Base-by-base conservation (phyloP, 75 land plant genomes). In the Pinus albicaulis region DNA sequence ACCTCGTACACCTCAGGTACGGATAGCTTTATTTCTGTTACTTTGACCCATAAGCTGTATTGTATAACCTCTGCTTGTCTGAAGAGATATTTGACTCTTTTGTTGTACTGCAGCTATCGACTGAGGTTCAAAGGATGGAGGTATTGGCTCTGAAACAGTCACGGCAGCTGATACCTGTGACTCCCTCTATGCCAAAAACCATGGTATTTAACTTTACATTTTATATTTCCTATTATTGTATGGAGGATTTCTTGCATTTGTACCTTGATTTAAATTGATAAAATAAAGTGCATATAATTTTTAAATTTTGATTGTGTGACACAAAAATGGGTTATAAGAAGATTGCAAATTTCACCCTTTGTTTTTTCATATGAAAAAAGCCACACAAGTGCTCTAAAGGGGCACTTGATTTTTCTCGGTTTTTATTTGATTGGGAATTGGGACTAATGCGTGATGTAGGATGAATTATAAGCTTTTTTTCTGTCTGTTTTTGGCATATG, bases 1-100 rank as follows among this genome's bases (percentile, higher is more conserved):
- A n/a, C 82, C 84, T 66, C 90, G 86, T 44, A 80, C 87, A 55
- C 89, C 96, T 12, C 91, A 92, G 96, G 99, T 95, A 84, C 48
- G 26, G 79, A 34, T 53, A 17, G 13, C 74, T 56, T 5, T 61
- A 20, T 5, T 34, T 72, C 52, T 12, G 25, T 56, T 66, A 15
- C 5, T 58, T 73, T 77, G 52, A 55, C 25, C 20, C 11, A 0
- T 55, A 23, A 57, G 48, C 57, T 48, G 55, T 61, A 34, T 25
- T 70, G 48, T 3, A 15, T 82, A 55, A 22, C n/a, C 22, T 77
- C 63, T 69, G 57, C n/a, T 66, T 10, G 78, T 56, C 12, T 3
- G 16, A 8, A 7, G 22, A n/a, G 23, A 16, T 41, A n/a, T 68
- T 68, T 68, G 52, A 68, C 53, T 3, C 74, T 72, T 31, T 31